A percentile compares a stretch with the other conserved stretches of the same genome.
Evolutionary conservation across 768 basidiomycete genomes (phyloP).

Genomic region (Mycena indigotica): DNA sequence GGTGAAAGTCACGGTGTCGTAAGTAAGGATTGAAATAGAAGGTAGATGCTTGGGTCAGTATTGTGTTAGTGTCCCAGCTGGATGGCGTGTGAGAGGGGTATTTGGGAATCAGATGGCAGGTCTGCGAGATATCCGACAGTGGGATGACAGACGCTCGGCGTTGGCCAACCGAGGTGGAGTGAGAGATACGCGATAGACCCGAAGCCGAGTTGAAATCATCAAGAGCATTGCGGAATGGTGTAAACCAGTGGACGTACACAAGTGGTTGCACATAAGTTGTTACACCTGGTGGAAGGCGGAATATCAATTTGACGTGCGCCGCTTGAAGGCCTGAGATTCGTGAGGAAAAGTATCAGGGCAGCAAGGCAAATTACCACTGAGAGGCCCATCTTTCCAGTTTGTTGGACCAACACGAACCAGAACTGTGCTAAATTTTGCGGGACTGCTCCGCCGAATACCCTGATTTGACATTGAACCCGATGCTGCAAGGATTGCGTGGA

Average conservation of each 20-base stretch:
- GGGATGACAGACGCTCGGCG: background rate
- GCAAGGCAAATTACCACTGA: background rate
- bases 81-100: background rate
- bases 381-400: background rate
- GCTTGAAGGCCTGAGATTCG: background rate
- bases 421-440: background rate
- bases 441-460: background rate
- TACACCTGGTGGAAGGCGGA: background rate
- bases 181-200: background rate
- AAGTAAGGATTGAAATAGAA: background rate
- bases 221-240: background rate
- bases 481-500: background rate
- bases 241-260: background rate
- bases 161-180: too few species aligned
- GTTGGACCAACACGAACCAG: background rate
- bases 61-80: background rate
- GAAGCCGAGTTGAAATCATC: background rate
- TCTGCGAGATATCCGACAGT: background rate
- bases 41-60: background rate
- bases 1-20: background rate
- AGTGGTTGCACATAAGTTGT: background rate
- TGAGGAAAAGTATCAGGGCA: too few species aligned
- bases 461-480: background rate
- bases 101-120: background rate
- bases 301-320: background rate